Evolutionary conservation across 192 early-diverging fungal species (phyloP).

Genomic region (Spizellomyces sp.): DNA sequence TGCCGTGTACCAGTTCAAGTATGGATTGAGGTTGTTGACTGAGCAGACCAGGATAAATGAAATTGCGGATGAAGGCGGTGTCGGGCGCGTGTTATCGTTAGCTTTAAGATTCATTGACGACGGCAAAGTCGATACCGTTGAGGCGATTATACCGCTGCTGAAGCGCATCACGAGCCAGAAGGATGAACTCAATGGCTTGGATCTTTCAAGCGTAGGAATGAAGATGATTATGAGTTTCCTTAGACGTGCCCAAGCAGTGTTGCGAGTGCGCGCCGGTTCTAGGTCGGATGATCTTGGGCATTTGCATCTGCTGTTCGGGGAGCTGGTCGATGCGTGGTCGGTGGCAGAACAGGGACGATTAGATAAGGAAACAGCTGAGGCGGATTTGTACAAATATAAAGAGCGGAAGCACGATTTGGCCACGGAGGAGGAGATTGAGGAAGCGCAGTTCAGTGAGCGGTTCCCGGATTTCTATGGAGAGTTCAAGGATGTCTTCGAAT

Average conservation of each 20-base stretch:
- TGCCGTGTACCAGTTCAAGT: slow-evolving; percentile 75
- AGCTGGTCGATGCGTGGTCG: slow-evolving; percentile 64
- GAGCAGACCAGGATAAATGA: slow-evolving; percentile 3
- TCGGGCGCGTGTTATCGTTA: neutral
- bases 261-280: no score
- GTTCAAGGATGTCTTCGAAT: slow-evolving; percentile 56
- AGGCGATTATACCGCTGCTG: slow-evolving; percentile 4
- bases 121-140: neutral
- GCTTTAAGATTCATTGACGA: slow-evolving; percentile 18
- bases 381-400: slow-evolving; percentile 49
- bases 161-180: neutral
- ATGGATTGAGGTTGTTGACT: slow-evolving; percentile 65
- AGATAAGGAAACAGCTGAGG: slow-evolving; percentile 36
- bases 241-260: no score
- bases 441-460: slow-evolving; percentile 68
- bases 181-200: neutral
- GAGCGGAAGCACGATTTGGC: slow-evolving; percentile 41
- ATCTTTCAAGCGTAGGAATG: no score
- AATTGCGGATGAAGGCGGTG: neutral
- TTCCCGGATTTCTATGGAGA: slow-evolving; percentile 82
- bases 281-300: neutral
- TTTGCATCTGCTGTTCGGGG: slow-evolving; percentile 56
- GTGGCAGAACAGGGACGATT: slow-evolving; percentile 58
- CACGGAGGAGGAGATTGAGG: slow-evolving; percentile 67
- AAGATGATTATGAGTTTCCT: no score